These are phyloP conservation scores for Baudoinia panamericana DNA, from an alignment of 495 filamentous ascomycete species.

Conservation along the genomic window DNA sequence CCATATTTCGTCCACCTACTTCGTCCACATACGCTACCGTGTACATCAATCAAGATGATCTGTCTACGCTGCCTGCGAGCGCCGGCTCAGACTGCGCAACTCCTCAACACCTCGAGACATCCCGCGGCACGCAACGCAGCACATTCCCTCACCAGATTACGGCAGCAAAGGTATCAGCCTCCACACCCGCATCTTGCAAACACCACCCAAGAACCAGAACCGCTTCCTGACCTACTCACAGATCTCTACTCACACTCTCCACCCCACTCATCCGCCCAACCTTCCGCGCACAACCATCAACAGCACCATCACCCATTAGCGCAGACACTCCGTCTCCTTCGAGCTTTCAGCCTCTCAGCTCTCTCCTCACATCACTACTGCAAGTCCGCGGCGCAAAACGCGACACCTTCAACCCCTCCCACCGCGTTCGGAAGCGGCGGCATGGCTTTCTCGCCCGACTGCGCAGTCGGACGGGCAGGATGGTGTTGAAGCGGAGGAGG, in stretches of 20 bases:
- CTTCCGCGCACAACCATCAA: constrained; percentile 21
- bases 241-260: constrained; percentile 30
- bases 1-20: too few species aligned
- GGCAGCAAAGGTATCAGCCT: constrained; percentile 13
- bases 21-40: too few species aligned
- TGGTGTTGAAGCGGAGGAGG: constrained; percentile 44
- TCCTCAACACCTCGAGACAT: neutral
- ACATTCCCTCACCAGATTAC: neutral
- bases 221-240: constrained; percentile 21
- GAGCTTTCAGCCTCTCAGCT: constrained; percentile 17
- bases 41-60: too few species aligned
- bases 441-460: constrained; percentile 54
- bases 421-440: constrained; percentile 57
- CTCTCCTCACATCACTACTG: neutral
- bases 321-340: constrained; percentile 37
- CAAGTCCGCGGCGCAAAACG: constrained; percentile 45
- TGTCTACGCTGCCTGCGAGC: constrained; percentile 23
- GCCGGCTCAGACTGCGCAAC: neutral
- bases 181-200: constrained; percentile 1
- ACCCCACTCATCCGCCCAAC: constrained; percentile 23
- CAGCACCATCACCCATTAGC: constrained; percentile 14
- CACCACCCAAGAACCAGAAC: neutral
- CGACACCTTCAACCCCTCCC: constrained; percentile 52
- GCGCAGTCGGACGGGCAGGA: constrained; percentile 40
- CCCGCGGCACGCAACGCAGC: neutral